phyloP scores from a whole-genome alignment of 352 stramenopile genomes.

The Phytophthora capsici region DNA sequence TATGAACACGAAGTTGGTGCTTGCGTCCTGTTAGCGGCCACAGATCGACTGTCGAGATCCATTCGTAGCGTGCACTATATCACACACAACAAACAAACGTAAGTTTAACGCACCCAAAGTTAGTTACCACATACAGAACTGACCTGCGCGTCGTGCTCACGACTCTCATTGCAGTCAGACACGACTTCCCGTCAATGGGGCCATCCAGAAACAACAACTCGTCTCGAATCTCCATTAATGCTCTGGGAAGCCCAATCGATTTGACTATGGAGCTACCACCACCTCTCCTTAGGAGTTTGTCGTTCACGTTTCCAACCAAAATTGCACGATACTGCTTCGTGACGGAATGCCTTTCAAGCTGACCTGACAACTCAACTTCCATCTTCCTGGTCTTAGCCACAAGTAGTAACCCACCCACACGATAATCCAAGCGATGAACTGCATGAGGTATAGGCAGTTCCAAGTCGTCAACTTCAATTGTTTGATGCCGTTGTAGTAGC shows the following conservation, averaged over 20 bases:
- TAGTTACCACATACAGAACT: constrained; percentile 1
- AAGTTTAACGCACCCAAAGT: not conserved
- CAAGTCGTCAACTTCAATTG: constrained; percentile 8
- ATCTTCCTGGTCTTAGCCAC: constrained; percentile 60
- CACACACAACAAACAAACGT: not conserved
- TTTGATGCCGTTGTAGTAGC: constrained; percentile 32
- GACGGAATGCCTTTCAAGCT: constrained; percentile 55
- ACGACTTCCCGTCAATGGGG: constrained; percentile 35
- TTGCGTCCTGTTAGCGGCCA: constrained; percentile 73
- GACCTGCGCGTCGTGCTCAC: constrained; percentile 46
- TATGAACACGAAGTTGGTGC: constrained; percentile 77
- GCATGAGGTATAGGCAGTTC: constrained; percentile 43
- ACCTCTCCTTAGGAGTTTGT: not conserved
- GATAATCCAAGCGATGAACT: constrained; percentile 68
- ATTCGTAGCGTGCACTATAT: constrained; percentile 53
- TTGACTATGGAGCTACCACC: not conserved
- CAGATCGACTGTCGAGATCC: constrained; percentile 69
- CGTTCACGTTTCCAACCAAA: constrained; percentile 38
- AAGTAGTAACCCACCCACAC: constrained; percentile 65
- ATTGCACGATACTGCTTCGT: constrained; percentile 66
- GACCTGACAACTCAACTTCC: constrained; percentile 48
- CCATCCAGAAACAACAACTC: constrained; percentile 35
- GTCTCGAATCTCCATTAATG: constrained; percentile 23
- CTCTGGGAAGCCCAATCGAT: constrained; percentile 14
- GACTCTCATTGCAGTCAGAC: constrained; percentile 41